Evolutionary conservation across 2,329 filamentous ascomycete species (phyloP), one percentile per base, ranked within the genome.

Genomic region (Furcasterigmium sp.): DNA sequence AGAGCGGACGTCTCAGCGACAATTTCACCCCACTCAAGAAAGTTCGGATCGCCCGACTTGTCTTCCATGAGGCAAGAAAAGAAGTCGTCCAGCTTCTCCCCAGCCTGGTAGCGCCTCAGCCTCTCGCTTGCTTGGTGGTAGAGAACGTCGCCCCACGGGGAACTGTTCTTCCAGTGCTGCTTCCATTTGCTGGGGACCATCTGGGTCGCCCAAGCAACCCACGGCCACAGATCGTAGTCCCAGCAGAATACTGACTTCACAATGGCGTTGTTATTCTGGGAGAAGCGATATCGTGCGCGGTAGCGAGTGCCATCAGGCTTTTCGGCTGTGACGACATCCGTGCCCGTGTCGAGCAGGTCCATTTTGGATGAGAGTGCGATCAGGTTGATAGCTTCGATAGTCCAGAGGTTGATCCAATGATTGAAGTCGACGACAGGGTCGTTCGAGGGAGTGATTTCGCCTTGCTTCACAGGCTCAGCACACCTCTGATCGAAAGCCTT

Each of bases 31-130:
- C 67, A 76, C 46, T 78, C 72, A 2, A 81, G 67, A 28, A 67
- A 57, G 30, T 62, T 60, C 2, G 65, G 57, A 3, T 56, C 55
- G 14, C 60, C 68, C n/a, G 65, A 59, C 42, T 63, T 68, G 39
- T 69, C 62, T 8, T 70, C 71, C 72, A 82, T 76, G 5, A 81
- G 55, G 1, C 67, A 65, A 41, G 71, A 63, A 61, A 82, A 80
- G 58, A 82, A 80, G 51, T 82, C 78, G 36, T 76, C 70, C 0
- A 80, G 63, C 46, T 72, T 73, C 56, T 81, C 76, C 17, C 76
- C 76, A 1, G 59, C 60, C 18, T 67, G 54, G 49, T 76, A 73
- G 3, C 72, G 60, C 44, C 68, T 17, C n/a, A 45, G 43, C 13
- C 36, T 18, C 40, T 42, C 30, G 40, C 30, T 35, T 4, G 30